Evolutionary conservation across 805 yeast genomes (phyloP), one percentile per base, ranked within the genome.

Genomic region (Vanderwaltozyma verrucispora): DNA sequence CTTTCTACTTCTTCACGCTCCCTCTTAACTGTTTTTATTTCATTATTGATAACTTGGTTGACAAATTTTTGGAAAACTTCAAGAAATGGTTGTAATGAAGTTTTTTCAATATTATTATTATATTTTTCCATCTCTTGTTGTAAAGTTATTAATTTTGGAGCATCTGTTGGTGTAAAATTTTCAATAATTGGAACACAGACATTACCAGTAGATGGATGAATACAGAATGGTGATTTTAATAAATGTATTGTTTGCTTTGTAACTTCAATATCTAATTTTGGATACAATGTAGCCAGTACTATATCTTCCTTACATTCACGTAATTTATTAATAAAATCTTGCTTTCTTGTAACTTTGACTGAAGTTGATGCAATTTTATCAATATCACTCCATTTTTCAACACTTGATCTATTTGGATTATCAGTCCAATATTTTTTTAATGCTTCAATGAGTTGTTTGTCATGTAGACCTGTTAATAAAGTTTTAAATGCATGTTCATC

Each of bases 131-230:
- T 67, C 51, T 87, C 88, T 19, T 65, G 61, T 41, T 82, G 79
- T 18, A 89, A 60, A 28, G 65, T 64, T 35, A 74, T 63, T 41
- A 88, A 64, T 43, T 77, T 83, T 14, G 97, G 97, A 2, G 94
- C 88, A 11, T 64, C 66, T 45, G 72, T 71, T 2, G 96, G 96
- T 49, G 80, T 76, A 53, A 89, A 92, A 8, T 39, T 14, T 18
- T 49, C 55, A 24, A 45, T 44, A 14, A 60, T 80, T 0, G 97
- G 96, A 7, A 92, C 95, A 73, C 97, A 92, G 3, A 92, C 83
- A 50, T 84, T 81, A 7, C 96, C 96, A 0, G 98, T 92, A 2
- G 86, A 79, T 2, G 98, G 98, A 59, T 92, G 98, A 30, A 92
- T 78, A 65, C 97, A 89, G 58, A 92, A 92, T 14, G 98, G 98